phyloP scores from a whole-genome alignment of 768 basidiomycete species.

The Suillus subaureus region DNA sequence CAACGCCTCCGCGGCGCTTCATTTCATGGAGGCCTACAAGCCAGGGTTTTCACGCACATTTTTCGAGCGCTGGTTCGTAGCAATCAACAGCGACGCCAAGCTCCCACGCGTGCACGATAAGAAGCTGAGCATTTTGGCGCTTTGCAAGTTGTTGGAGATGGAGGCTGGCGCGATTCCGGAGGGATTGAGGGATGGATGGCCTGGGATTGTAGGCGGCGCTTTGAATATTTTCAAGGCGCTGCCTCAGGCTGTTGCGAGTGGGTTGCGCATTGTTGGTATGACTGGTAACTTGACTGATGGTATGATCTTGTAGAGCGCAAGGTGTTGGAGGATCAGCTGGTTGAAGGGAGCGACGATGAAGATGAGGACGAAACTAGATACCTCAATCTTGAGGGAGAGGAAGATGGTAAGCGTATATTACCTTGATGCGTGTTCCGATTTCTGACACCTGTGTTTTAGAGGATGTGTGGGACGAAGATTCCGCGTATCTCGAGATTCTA shows the following conservation, averaged over 20 bases:
- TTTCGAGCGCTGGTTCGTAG: constrained; percentile 84
- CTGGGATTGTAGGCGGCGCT: constrained; percentile 67
- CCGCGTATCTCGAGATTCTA: constrained; percentile 84
- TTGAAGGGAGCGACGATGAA: constrained; percentile 47
- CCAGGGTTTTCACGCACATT: constrained; percentile 70
- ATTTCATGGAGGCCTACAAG: constrained; percentile 65
- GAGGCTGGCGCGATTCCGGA: constrained; percentile 57
- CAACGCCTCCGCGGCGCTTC: constrained; percentile 77
- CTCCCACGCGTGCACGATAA: constrained; percentile 91
- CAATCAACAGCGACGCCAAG: constrained; percentile 57
- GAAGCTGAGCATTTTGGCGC: constrained; percentile 75
- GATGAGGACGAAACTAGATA: constrained; percentile 52
- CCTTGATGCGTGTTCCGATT: neutral
- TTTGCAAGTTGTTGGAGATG: constrained; percentile 79
- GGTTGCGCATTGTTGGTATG: constrained; percentile 21
- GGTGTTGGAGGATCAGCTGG: constrained; percentile 54
- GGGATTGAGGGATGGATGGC: constrained; percentile 70
- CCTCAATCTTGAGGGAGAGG: constrained; percentile 66
- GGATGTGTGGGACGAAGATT: constrained; percentile 91
- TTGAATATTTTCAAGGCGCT: constrained; percentile 77
- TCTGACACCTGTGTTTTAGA: constrained; percentile 41
- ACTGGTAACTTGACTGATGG: neutral
- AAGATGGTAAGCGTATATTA: constrained; percentile 46
- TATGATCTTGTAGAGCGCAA: constrained; percentile 49
- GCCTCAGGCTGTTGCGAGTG: constrained; percentile 76